Percentiles rank a stretch among this genome's conserved stretches.
Evolutionary conservation across 2,329 filamentous ascomycete species (phyloP).

Genomic region (Colletotrichum tamarilloi): DNA sequence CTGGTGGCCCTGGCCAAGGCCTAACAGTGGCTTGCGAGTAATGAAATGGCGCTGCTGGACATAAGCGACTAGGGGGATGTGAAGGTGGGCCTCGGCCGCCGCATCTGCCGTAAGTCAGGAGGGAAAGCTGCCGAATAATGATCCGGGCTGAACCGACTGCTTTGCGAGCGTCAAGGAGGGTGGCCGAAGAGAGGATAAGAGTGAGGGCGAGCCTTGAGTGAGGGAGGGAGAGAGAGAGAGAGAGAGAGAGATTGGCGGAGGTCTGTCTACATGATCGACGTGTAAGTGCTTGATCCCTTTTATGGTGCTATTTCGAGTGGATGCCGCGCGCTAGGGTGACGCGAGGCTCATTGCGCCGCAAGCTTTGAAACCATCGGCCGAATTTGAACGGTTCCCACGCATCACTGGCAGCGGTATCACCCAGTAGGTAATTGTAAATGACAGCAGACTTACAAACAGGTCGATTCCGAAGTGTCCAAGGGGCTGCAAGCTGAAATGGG

Average conservation of each 20-base stretch:
- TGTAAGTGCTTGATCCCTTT: slow-evolving; percentile 22
- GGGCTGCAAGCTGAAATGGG: slow-evolving; percentile 1
- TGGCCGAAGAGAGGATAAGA: neutral
- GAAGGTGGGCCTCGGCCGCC: slow-evolving; percentile 33
- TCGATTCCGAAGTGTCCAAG: neutral
- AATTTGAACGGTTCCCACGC: slow-evolving; percentile 9
- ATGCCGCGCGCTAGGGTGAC: slow-evolving; percentile 33
- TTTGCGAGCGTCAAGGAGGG: neutral
- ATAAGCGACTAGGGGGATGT: slow-evolving; percentile 34
- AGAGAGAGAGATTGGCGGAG: neutral
- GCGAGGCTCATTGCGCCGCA: slow-evolving; percentile 30
- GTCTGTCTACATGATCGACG: slow-evolving; percentile 17
- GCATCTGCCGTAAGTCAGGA: slow-evolving; percentile 32
- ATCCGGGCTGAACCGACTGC: slow-evolving; percentile 22
- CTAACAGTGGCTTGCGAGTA: slow-evolving; percentile 36
- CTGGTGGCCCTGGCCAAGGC: slow-evolving; percentile 27
- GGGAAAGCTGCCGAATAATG: slow-evolving; percentile 21
- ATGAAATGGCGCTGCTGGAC: slow-evolving; percentile 35
- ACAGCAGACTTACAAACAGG: slow-evolving; percentile 23
- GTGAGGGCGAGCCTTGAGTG: neutral
- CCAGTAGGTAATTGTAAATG: slow-evolving; percentile 20
- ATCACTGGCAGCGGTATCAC: slow-evolving; percentile 1
- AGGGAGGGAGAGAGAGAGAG: neutral
- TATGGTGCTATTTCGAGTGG: slow-evolving; percentile 28
- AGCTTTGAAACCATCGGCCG: slow-evolving; percentile 29